Evolutionary conservation across 1,284 basidiomycete species (phyloP).

Genomic region (Cutaneotrichosporon cyanovorans): DNA sequence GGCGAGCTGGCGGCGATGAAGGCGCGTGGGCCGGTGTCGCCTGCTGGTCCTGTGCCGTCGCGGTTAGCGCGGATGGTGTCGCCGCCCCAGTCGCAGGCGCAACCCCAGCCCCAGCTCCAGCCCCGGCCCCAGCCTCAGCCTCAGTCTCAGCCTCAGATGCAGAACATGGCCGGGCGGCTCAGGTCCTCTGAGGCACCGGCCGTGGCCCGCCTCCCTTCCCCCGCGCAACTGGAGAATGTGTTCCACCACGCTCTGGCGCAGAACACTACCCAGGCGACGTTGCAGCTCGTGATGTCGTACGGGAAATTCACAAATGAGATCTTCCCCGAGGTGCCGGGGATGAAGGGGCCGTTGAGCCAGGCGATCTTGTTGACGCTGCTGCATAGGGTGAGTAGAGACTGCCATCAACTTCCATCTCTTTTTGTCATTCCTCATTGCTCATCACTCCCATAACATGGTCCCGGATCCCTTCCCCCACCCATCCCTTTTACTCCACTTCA

Average conservation of each 20-base stretch:
- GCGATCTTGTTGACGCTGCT: conserved; percentile 35
- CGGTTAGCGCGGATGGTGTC: conserved; percentile 1
- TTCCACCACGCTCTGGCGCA: conserved; percentile 26
- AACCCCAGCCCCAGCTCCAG: not conserved
- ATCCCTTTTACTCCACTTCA: no score
- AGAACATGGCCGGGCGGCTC: no score
- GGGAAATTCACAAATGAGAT: conserved; percentile 15
- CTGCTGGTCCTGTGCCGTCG: not conserved
- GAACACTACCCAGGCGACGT: conserved; percentile 14
- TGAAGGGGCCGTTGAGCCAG: conserved; percentile 24
- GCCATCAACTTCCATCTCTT: no score
- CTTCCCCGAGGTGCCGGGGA: conserved; percentile 11
- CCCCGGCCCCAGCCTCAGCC: not conserved
- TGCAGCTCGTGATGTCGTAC: conserved; percentile 23
- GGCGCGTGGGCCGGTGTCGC: conserved; percentile 1
- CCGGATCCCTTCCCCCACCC: no score
- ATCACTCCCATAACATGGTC: no score
- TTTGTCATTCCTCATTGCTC: no score
- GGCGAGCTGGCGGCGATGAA: conserved; percentile 24
- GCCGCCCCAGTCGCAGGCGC: not conserved
- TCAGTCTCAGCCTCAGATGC: no score
- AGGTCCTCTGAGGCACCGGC: not conserved
- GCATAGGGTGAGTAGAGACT: conserved; percentile 26
- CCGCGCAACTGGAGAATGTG: conserved; percentile 25
- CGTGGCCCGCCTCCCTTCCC: not conserved